Evolutionary conservation across 2,329 filamentous ascomycete species (phyloP).

Genomic region (Moelleriella libera): DNA sequence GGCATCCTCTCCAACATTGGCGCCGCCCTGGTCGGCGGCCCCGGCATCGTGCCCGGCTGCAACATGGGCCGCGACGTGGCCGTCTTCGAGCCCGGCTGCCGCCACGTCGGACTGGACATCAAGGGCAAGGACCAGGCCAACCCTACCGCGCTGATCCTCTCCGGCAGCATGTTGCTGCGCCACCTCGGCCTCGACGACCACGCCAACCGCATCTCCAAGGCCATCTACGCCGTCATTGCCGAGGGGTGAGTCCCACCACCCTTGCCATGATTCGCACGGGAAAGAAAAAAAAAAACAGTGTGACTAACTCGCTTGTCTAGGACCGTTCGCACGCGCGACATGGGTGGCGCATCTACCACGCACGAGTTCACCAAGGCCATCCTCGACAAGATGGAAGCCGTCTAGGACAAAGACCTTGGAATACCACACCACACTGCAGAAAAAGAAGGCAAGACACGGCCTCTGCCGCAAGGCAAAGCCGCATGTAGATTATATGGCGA

Average conservation of each 20-base stretch:
- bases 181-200: conserved; percentile 96
- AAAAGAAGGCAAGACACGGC: too few relatives aligned
- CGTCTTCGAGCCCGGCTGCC: conserved; percentile 97
- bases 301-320: conserved; percentile 26
- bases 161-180: conserved; percentile 90
- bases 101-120: conserved; percentile 98
- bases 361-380: conserved; percentile 93
- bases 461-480: too few relatives aligned
- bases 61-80: conserved; percentile 99
- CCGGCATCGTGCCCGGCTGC: conserved; percentile 93
- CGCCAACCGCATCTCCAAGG: conserved; percentile 94
- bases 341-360: conserved; percentile 83
- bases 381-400: conserved; percentile 83
- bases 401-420: conserved; percentile 28
- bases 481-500: too few relatives aligned
- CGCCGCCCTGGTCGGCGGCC: conserved; percentile 89
- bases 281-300: neutral
- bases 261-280: neutral
- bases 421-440: too few relatives aligned
- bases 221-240: conserved; percentile 62
- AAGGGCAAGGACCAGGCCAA: conserved; percentile 99
- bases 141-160: conserved; percentile 89
- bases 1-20: conserved; percentile 98
- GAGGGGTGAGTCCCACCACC: conserved; percentile 53
- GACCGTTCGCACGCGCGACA: conserved; percentile 80